Evolutionary conservation across 306 rosid genomes (phyloP).

Genomic region (Casuarina glauca): DNA sequence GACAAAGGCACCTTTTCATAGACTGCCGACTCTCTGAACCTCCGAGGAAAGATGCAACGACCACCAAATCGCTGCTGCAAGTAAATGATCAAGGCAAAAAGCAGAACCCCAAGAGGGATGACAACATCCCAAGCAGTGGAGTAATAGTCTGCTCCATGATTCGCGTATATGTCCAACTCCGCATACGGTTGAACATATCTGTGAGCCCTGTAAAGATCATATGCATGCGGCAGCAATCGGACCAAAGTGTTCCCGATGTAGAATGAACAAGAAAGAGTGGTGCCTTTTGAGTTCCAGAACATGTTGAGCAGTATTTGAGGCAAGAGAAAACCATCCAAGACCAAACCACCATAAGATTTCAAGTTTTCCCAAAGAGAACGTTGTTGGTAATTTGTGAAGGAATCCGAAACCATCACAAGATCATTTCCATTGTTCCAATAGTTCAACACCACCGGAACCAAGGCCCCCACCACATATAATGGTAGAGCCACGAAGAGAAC

Average conservation of each 20-base stretch:
- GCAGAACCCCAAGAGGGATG: conserved; percentile 41
- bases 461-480: conserved; percentile 34
- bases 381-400: not conserved
- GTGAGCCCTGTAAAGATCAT: conserved; percentile 51
- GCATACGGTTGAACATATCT: conserved; percentile 6
- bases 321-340: not conserved
- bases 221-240: conserved; percentile 54
- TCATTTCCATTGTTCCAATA: conserved; percentile 3
- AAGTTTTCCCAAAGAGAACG: conserved; percentile 37
- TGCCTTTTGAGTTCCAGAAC: not conserved
- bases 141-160: conserved; percentile 41
- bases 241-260: conserved; percentile 60
- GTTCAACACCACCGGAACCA: conserved; percentile 33
- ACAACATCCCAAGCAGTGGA: conserved; percentile 54
- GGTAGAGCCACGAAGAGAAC: conserved; percentile 30
- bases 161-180: conserved; percentile 40
- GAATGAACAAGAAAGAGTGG: conserved; percentile 27
- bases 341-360: conserved; percentile 37
- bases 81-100: conserved; percentile 48
- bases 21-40: conserved; percentile 25
- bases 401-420: not conserved
- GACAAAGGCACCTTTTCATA: conserved; percentile 37
- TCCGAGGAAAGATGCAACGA: conserved; percentile 34
- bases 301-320: conserved; percentile 8
- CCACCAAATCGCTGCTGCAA: conserved; percentile 62